Percentiles rank a stretch among this genome's conserved stretches.
Conservation (phyloP, 2,329 filamentous ascomycete species). For the Tolypocladium tropicale region DNA sequence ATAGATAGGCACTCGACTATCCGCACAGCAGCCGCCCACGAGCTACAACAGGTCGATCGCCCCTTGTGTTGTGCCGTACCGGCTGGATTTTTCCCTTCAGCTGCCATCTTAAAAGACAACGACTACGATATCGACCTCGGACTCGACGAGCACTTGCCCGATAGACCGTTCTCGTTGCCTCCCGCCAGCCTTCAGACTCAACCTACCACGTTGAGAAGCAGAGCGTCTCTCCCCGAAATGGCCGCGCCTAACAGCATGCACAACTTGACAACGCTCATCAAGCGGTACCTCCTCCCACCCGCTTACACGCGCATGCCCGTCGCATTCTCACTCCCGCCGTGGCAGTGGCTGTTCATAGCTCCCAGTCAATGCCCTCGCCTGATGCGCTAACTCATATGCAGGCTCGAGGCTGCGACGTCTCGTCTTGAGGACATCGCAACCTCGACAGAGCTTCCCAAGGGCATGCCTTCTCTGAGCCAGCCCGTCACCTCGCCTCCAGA, state of each 20-base stretch:
- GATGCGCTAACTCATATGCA: conserved; percentile 42
- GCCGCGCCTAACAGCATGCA: conserved; percentile 78
- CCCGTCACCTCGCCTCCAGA: conserved; percentile 18
- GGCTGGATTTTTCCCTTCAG: too few relatives aligned
- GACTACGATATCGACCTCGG: background rate
- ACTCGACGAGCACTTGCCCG: background rate
- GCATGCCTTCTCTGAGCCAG: conserved; percentile 32
- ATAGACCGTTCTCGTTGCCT: background rate
- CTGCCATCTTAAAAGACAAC: background rate
- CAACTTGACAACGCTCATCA: conserved; percentile 94
- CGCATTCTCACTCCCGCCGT: background rate
- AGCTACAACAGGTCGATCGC: background rate
- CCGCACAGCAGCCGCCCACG: background rate
- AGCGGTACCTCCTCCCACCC: conserved; percentile 54
- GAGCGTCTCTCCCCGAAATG: conserved; percentile 33
- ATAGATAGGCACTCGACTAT: background rate
- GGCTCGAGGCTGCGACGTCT: conserved; percentile 93
- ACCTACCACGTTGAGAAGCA: background rate
- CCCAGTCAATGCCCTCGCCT: background rate
- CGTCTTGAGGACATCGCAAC: conserved; percentile 93
- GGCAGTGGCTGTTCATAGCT: background rate
- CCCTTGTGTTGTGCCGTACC: background rate
- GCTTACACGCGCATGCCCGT: background rate
- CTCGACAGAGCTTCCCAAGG: conserved; percentile 52
- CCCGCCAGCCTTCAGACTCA: background rate